Evolutionary conservation across 257 asterid species (phyloP), one percentile per base, ranked within the genome.

Genomic region (Thymus mandschuricus): DNA sequence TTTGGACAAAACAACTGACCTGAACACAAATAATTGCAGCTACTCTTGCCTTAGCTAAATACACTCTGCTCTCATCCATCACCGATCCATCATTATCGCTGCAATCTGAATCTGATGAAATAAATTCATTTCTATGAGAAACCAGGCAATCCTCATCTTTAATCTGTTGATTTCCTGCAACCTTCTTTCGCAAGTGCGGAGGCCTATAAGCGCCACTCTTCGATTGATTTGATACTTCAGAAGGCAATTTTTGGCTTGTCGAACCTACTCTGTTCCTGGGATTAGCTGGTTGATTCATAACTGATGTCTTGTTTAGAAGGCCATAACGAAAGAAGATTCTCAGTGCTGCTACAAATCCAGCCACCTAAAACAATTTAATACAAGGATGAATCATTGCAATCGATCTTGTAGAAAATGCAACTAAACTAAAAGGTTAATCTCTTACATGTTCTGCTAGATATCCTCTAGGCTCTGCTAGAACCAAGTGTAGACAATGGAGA

Each of bases 61-160:
- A 79, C 41, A 50, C 80, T 78, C 76, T 69, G 71, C 77, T 76
- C 72, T 70, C 69, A 78, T 84, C 88, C 67, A 71, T 71, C 76
- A 70, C 75, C 38, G 89, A 69, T 80, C 88, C 96, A 84, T 93
- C 98, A 81, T 78, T 82, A 69, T 93, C 98, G 72, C 98, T 87
- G 81, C 81, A 87, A 74, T 93, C 98, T 79, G 98, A 93, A 87
- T 91, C 97, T 61, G 97, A 93, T 60, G 92, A 86, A 41, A 82
- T 73, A 75, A 76, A 78, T 45, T 80, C 91, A 58, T 64, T 70
- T 58, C 82, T 83, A 45, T 83, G 59, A 80, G 84, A 80, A 75
- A 76, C 50, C 57, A 65, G 65, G 76, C 78, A 50, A 63, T 82
- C 81, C 75, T 73, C 87, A 71, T 82, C 81, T 65, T 75, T 77